These are phyloP conservation scores for Botryotinia narcissicola DNA, from an alignment of 2,329 filamentous ascomycete genomes.

Conservation along the genomic window DNA sequence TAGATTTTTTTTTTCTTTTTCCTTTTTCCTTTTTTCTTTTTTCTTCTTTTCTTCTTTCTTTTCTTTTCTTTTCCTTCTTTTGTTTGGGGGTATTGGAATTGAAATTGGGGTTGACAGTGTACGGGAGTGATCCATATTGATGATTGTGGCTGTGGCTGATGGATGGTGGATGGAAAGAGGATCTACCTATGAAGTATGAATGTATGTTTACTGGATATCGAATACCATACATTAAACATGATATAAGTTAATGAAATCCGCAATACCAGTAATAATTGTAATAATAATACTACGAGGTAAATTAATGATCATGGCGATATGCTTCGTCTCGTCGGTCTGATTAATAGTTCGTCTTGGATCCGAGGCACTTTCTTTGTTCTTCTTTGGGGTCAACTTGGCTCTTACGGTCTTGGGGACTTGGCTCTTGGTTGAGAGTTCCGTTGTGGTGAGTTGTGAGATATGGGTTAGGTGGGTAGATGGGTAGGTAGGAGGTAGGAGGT, in stretches of 20 bases:
- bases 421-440: not conserved
- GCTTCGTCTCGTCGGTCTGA: not conserved
- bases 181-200: not conserved
- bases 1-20: not conserved
- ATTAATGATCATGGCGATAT: not conserved
- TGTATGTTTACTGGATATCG: too few relatives aligned
- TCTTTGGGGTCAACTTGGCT: not conserved
- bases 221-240: not conserved
- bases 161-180: not conserved
- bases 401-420: not conserved
- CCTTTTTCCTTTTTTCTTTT: not conserved
- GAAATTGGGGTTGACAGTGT: not conserved
- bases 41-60: not conserved
- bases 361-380: slow-evolving; percentile 3
- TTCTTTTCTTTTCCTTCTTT: not conserved
- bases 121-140: not conserved
- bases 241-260: not conserved
- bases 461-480: too few relatives aligned
- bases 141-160: not conserved
- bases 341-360: not conserved
- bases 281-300: not conserved
- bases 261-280: not conserved
- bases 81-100: not conserved
- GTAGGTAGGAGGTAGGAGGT: too few relatives aligned
- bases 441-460: not conserved